Evolutionary conservation across 108 stramenopile species (phyloP), one percentile per base, ranked within the genome.

Genomic region (Stephanodiscus triporus): DNA sequence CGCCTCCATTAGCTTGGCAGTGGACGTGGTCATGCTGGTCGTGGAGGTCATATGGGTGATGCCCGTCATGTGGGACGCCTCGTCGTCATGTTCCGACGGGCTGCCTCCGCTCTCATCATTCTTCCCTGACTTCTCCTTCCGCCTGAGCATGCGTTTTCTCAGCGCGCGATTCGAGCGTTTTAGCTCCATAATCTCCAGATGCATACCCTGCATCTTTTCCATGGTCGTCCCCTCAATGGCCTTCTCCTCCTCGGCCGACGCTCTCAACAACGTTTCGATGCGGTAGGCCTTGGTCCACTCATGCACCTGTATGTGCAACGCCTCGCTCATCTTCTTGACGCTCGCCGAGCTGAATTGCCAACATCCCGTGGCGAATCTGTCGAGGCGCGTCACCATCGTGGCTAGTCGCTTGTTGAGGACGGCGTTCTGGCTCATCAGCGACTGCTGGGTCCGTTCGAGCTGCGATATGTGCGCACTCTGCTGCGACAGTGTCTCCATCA

Each of bases 251-350:
- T 45, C 43, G 14, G 16, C 0, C 43, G 43, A 45, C 38, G 36
- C 17, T 0, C 19, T 4, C 32, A 27, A 26, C 2, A 20, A n/a
- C 47, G 36, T 70, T 56, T 30, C 56, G 50, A 30, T 71, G 23
- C 32, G 8, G 20, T 42, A 34, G 34, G 30, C 0, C 58, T 59
- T 64, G 17, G 45, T 68, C 80, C 80, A 81, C 49, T 81, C 80
- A 16, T 47, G 54, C 14, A 81, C 68, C 69, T 81, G 80, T 30
- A 70, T 30, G 22, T 70, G 49, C 20, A 81, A 32, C 17, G 80
- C 80, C 48, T 81, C 80, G 50, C 63, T 59, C 80, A 81, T 81
- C 67, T 81, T 81, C 49, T 75, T 75, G 11, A 81, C 80, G 42
- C 73, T 74, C 24, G 68, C 63, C 47, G 68, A 69, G 13, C 62